A percentile compares a stretch with the other conserved stretches of the same genome.
phyloP scores from a whole-genome alignment of 2,329 filamentous ascomycete species.

The Coniella vitis region DNA sequence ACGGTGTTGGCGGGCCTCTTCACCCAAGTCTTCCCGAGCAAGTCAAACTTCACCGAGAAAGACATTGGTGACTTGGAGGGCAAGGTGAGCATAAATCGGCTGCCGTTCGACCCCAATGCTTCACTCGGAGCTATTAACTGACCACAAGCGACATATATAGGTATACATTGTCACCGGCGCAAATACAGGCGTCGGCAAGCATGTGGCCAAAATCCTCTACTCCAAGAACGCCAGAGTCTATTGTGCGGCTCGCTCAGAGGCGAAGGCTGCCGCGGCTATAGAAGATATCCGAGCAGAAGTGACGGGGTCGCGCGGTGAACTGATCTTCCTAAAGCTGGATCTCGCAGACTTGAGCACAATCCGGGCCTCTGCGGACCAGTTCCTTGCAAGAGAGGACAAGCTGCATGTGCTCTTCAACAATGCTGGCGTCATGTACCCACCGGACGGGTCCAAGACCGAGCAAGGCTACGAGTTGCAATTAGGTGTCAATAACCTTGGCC shows the following conservation, averaged over 20 bases:
- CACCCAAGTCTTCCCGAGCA: conserved; percentile 19
- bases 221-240: conserved; percentile 43
- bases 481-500: conserved; percentile 14
- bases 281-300: conserved; percentile 26
- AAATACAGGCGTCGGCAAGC: conserved; percentile 36
- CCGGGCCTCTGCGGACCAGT: conserved; percentile 20
- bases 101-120: not conserved
- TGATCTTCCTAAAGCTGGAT: conserved; percentile 30
- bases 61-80: conserved; percentile 23
- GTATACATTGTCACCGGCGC: conserved; percentile 41
- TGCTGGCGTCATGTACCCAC: conserved; percentile 31
- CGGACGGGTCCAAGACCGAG: conserved; percentile 21
- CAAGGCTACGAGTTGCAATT: conserved; percentile 16
- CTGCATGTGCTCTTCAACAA: conserved; percentile 35
- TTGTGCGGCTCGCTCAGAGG: conserved; percentile 37
- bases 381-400: conserved; percentile 19
- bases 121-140: not conserved
- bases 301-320: conserved; percentile 18
- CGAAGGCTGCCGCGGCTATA: conserved; percentile 36
- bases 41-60: conserved; percentile 27
- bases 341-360: conserved; percentile 22
- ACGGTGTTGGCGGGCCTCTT: not conserved
- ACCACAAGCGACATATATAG: conserved; percentile 17
- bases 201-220: conserved; percentile 45
- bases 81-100: conserved; percentile 15